Evolutionary conservation across 1,139 yeast genomes (phyloP).

Genomic region (Arxiozyma heterogenica): DNA sequence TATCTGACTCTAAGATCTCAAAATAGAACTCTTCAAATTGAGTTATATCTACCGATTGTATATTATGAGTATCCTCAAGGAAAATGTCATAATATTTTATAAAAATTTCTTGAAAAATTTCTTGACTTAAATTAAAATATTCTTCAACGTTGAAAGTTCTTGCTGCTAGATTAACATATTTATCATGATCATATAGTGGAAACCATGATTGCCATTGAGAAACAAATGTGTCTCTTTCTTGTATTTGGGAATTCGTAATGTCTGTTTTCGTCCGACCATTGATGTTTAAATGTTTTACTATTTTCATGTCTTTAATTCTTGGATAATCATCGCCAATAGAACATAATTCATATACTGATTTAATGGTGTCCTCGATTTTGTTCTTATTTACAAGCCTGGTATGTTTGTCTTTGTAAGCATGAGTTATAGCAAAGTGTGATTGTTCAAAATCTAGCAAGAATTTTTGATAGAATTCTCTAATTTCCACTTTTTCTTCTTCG

Average conservation of each 20-base stretch:
- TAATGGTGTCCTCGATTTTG: not conserved
- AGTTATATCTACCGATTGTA: constrained; percentile 12
- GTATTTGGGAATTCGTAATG: constrained; percentile 28
- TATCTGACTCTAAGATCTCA: constrained; percentile 34
- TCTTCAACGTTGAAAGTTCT: constrained; percentile 43
- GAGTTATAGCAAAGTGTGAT: not conserved
- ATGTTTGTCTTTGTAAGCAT: not conserved
- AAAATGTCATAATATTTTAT: constrained; percentile 12
- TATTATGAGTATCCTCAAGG: not conserved
- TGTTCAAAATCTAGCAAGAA: not conserved
- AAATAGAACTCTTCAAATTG: constrained; percentile 42
- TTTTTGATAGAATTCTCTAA: not conserved
- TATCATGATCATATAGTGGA: constrained; percentile 30
- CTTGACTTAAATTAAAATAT: constrained; percentile 43
- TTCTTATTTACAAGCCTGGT: not conserved
- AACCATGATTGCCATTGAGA: constrained; percentile 28
- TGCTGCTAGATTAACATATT: constrained; percentile 34
- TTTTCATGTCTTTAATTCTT: constrained; percentile 39
- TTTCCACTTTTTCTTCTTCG: not conserved
- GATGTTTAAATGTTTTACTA: constrained; percentile 43
- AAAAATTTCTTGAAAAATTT: constrained; percentile 26
- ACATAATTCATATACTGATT: constrained; percentile 21
- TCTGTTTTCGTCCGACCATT: constrained; percentile 22
- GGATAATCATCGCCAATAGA: constrained; percentile 41
- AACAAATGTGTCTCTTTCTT: constrained; percentile 26